Conservation (phyloP, 1,139 yeast genomes). For the Candida sanyaensis region DNA sequence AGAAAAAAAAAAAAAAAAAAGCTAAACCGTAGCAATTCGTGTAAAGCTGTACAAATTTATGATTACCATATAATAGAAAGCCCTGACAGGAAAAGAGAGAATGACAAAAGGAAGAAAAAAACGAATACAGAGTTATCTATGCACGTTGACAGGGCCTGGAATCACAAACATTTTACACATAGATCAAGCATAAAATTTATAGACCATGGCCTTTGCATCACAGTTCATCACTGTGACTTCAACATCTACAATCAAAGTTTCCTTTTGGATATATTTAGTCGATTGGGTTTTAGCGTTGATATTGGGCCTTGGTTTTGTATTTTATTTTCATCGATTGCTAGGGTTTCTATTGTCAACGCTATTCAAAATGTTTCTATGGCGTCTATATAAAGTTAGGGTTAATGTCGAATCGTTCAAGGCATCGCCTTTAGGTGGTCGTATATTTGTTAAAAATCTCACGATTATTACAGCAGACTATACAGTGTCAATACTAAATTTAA, state of each 20-base stretch:
- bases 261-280: conserved; percentile 80
- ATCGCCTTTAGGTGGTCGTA: conserved; percentile 79
- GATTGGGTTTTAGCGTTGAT: conserved; percentile 78
- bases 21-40: no score
- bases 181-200: background rate
- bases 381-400: conserved; percentile 52
- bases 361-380: conserved; percentile 66
- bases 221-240: conserved; percentile 23
- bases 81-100: background rate
- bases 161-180: no score
- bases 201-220: conserved; percentile 26
- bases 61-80: no score
- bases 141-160: no score
- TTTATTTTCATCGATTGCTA: conserved; percentile 72
- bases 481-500: conserved; percentile 65
- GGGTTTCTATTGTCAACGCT: conserved; percentile 61
- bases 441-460: conserved; percentile 74
- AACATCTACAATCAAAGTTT: conserved; percentile 26
- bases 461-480: conserved; percentile 73
- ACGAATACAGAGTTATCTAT: background rate
- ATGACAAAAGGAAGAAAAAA: background rate
- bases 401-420: conserved; percentile 73
- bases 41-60: no score
- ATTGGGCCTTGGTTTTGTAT: conserved; percentile 63
- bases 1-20: no score